phyloP scores from a whole-genome alignment of 2,329 filamentous ascomycete genomes.

The Ceratocystis huliohia region DNA sequence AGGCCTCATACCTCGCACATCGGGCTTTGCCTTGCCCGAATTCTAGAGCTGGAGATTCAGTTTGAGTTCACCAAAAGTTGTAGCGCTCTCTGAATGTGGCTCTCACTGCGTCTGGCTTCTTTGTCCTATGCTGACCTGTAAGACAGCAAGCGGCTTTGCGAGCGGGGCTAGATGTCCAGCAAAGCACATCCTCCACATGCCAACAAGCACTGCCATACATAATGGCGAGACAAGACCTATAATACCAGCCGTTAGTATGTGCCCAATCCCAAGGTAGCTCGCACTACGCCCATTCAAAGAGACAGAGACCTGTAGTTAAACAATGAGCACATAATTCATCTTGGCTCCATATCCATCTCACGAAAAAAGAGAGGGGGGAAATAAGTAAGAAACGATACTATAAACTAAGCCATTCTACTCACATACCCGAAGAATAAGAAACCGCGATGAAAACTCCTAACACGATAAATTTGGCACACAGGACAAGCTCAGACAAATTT shows the following conservation, averaged over 20 bases:
- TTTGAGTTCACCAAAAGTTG: too few relatives aligned
- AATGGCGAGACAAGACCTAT: neutral
- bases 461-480: neutral
- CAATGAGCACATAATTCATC: neutral
- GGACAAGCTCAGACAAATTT: neutral
- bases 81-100: neutral
- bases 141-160: neutral
- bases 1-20: too few relatives aligned
- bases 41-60: too few relatives aligned
- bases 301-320: neutral
- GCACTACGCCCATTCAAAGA: neutral
- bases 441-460: neutral
- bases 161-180: conserved; percentile 7
- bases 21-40: too few relatives aligned
- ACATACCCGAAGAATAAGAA: neutral
- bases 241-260: neutral
- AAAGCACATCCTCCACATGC: conserved; percentile 5
- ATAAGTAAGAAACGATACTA: neutral
- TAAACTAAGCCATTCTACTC: neutral
- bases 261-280: neutral
- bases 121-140: neutral
- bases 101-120: neutral
- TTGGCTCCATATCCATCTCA: too few relatives aligned
- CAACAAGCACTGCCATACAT: neutral
- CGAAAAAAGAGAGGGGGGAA: too few relatives aligned